A percentile compares a stretch with the other conserved stretches of the same genome.
These are phyloP conservation scores for Claviceps cyperi DNA, from an alignment of 2,329 filamentous ascomycete genomes.

Conservation along the genomic window DNA sequence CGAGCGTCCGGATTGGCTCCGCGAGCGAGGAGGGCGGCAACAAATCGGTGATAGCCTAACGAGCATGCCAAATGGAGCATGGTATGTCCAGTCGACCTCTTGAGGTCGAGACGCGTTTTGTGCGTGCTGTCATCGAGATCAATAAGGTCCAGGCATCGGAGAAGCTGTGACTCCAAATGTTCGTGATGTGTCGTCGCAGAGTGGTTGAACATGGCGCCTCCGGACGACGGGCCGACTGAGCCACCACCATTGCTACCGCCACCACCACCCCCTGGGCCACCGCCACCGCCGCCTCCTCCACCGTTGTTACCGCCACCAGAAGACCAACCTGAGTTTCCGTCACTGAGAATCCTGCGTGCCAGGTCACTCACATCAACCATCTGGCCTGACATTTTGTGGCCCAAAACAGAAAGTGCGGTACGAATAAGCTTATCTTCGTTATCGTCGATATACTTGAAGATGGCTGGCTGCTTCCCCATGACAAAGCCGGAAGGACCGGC, in stretches of 20 bases:
- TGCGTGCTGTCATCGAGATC: constrained; percentile 62
- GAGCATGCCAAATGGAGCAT: constrained; percentile 70
- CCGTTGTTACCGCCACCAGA: constrained; percentile 11
- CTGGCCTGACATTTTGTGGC: constrained; percentile 49
- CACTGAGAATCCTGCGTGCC: constrained; percentile 43
- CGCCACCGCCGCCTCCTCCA: background rate
- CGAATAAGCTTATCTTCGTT: constrained; percentile 55
- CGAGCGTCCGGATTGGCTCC: constrained; percentile 63
- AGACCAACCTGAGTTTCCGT: constrained; percentile 34
- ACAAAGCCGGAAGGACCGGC: constrained; percentile 22
- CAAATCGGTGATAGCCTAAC: constrained; percentile 60
- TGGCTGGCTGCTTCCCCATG: constrained; percentile 27
- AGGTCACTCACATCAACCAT: constrained; percentile 47
- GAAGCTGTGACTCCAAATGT: constrained; percentile 52
- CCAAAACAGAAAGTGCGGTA: constrained; percentile 49
- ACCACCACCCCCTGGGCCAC: constrained; percentile 12
- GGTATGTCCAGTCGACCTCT: constrained; percentile 54
- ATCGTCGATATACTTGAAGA: constrained; percentile 63
- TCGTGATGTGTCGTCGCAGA: constrained; percentile 20
- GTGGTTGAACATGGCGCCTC: constrained; percentile 29
- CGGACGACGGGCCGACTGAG: constrained; percentile 24
- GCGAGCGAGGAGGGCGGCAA: constrained; percentile 59
- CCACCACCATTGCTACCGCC: constrained; percentile 9
- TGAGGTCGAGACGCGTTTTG: constrained; percentile 51
- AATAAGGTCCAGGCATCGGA: constrained; percentile 64